Evolutionary conservation across 768 basidiomycete genomes (phyloP), one percentile per base, ranked within the genome.

Genomic region (Kwoniella botswanensis): DNA sequence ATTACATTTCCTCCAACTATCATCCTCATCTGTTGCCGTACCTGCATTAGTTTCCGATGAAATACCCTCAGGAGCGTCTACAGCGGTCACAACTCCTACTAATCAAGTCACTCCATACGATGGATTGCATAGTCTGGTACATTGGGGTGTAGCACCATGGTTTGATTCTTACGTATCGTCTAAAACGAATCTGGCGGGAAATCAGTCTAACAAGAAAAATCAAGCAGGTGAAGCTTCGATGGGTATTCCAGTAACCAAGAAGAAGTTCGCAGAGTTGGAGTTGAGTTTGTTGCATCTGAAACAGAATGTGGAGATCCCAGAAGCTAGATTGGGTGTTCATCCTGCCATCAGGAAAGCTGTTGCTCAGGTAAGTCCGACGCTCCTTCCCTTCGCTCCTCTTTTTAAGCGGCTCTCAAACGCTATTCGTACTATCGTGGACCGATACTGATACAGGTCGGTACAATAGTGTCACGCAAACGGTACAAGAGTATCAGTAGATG

Each of bases 271-370:
- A 9, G 97, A 99, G 78, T 90, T 98, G 66, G 96, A 99, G 83
- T 85, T 98, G 11, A 94, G 93, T 2, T 86, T 98, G 17, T 86
- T 98, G 1, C 97, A 99, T 82, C 87, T 98, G 5, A 96, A 98
- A 80, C 97, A 98, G 84, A 99, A 99, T 76, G 96, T 98, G 73
- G 97, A 99, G 85, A 98, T 98, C 63, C 97, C 97, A 0, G 94
- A 98, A 84, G 96, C 94, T 4, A 91, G 94, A 76, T 89, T 98
- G 41, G 86, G 92, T 73, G 92, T 98, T 63, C 95, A 98, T 79
- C 94, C 94, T 46, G 87, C 88, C 72, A 93, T 99, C 72, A 90
- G 93, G 71, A 87, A 90, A 61, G 92, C 94, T 0, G 93, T 97
- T 22, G 92, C 94, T 79, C 70, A 79, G 67, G 82, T 89, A 72